These are phyloP conservation scores for Eucalyptus erythrocorys DNA, from an alignment of 345 rosid species.

Conservation along the genomic window DNA sequence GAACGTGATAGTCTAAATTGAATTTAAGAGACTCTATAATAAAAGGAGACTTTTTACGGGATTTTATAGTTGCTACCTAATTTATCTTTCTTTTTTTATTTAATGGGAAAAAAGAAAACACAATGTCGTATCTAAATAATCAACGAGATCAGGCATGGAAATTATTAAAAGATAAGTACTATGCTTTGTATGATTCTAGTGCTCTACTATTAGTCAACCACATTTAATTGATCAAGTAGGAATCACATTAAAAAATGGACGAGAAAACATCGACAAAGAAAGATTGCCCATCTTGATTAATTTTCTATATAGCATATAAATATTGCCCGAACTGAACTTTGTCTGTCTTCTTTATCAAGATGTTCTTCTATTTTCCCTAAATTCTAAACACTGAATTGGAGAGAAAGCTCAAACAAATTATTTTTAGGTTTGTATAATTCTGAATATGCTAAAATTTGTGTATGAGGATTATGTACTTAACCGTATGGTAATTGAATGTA, in stretches of 20 bases:
- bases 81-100: background rate
- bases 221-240: background rate
- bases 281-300: background rate
- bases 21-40: background rate
- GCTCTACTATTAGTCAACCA: background rate
- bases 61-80: background rate
- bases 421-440: background rate
- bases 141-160: too few relatives aligned
- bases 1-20: background rate
- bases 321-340: background rate
- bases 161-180: background rate
- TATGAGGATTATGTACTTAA: background rate
- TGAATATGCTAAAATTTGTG: background rate
- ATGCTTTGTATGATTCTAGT: background rate
- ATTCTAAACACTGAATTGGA: background rate
- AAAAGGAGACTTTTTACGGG: background rate
- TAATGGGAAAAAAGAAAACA: background rate
- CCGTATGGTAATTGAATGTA: background rate
- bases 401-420: background rate
- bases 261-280: background rate
- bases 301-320: background rate
- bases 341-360: background rate
- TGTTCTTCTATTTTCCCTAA: background rate
- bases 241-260: background rate
- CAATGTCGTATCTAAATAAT: background rate